phyloP scores from a whole-genome alignment of 176 grass and related monocot species.

The Eleusine coracana region DNA sequence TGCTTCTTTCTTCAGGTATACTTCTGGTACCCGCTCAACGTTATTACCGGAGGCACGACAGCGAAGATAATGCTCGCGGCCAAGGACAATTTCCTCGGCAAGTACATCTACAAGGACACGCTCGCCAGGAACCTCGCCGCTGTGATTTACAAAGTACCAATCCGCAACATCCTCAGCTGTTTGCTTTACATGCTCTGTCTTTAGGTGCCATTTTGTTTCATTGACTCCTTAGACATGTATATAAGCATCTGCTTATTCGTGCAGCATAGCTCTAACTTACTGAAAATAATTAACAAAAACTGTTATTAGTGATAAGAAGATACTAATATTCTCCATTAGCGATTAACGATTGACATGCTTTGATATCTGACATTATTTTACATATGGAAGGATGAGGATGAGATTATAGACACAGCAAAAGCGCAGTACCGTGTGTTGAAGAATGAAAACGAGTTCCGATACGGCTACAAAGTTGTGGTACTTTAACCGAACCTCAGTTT shows the following conservation, averaged over 20 bases:
- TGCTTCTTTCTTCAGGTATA: conserved; percentile 61
- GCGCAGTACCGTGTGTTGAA: conserved; percentile 70
- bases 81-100: conserved; percentile 96
- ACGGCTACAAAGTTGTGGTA: conserved; percentile 98
- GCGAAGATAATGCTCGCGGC: conserved; percentile 97
- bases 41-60: conserved; percentile 84
- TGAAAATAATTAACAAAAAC: neutral
- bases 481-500: conserved; percentile 31
- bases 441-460: conserved; percentile 71
- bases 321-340: neutral
- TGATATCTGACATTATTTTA: neutral
- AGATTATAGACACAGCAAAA: conserved; percentile 66
- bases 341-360: conserved; percentile 10
- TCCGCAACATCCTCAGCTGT: neutral
- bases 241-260: neutral
- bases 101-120: conserved; percentile 96
- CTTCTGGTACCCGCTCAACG: conserved; percentile 94
- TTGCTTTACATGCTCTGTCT: neutral
- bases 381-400: conserved; percentile 77
- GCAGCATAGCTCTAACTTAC: neutral
- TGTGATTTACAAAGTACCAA: conserved; percentile 78
- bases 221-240: neutral
- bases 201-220: neutral
- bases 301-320: neutral
- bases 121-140: conserved; percentile 80